Percentiles rank a stretch among this genome's conserved stretches.
Conservation (phyloP, 169 alveolate genomes). For the Cryptosporidium meleagridis region DNA sequence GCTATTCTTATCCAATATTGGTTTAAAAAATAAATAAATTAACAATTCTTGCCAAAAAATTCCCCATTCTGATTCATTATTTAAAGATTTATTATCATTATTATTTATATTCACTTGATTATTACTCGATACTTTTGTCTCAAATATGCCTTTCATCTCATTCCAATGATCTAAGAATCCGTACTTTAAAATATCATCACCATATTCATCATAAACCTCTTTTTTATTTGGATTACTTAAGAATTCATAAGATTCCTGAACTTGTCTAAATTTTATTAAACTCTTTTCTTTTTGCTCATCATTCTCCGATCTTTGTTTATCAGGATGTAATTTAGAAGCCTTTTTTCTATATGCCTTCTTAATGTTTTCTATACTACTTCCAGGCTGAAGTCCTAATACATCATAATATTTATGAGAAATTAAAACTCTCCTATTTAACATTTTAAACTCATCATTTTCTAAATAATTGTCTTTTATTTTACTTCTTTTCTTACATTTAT, state of each 20-base stretch:
- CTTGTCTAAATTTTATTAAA: neutral
- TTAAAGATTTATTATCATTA: neutral
- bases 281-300: neutral
- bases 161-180: conserved; percentile 37
- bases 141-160: conserved; percentile 1
- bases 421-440: neutral
- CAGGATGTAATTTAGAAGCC: conserved; percentile 48
- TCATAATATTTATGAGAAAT: conserved; percentile 36
- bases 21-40: conserved; percentile 11
- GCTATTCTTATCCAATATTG: conserved; percentile 17
- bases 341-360: conserved; percentile 45
- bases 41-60: conserved; percentile 14
- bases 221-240: conserved; percentile 55
- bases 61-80: neutral
- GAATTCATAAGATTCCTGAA: conserved; percentile 44
- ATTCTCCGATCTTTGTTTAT: neutral
- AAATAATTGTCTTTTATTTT: neutral
- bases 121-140: neutral
- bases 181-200: conserved; percentile 44
- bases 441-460: neutral
- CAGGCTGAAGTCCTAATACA: neutral
- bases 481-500: neutral
- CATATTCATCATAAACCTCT: conserved; percentile 49
- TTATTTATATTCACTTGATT: neutral
- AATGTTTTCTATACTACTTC: neutral